Percentiles rank a stretch among this genome's conserved stretches.
These are phyloP conservation scores for Pleoardoris graminearum DNA, from an alignment of 2,329 filamentous ascomycete species.

Conservation along the genomic window DNA sequence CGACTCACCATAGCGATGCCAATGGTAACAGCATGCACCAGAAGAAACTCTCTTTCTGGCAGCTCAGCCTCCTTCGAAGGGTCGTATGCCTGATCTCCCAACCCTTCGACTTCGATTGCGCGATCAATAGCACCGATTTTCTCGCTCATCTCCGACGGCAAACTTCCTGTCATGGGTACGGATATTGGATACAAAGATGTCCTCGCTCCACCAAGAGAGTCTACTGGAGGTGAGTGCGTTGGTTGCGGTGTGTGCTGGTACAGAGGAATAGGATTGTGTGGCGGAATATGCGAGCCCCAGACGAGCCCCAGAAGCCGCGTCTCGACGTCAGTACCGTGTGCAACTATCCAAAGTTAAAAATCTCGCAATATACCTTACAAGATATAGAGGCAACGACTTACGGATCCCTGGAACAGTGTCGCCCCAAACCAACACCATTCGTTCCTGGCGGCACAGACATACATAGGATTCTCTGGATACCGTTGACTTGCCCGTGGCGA, in stretches of 20 bases:
- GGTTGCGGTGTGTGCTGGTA: conserved; percentile 14
- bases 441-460: conserved; percentile 74
- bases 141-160: conserved; percentile 27
- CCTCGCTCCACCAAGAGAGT: conserved; percentile 16
- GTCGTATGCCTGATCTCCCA: conserved; percentile 30
- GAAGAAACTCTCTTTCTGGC: conserved; percentile 27
- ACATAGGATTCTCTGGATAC: conserved; percentile 76
- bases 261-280: conserved; percentile 12
- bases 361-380: too few species aligned
- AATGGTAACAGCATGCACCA: conserved; percentile 29
- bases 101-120: conserved; percentile 29
- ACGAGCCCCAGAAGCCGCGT: conserved; percentile 58
- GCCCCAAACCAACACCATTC: conserved; percentile 76
- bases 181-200: conserved; percentile 28
- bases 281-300: conserved; percentile 29
- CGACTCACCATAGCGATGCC: conserved; percentile 27
- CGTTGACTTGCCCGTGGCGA: conserved; percentile 37
- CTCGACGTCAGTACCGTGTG: conserved; percentile 72
- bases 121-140: conserved; percentile 32
- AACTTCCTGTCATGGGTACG: conserved; percentile 16
- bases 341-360: conserved; percentile 42
- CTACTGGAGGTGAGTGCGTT: conserved; percentile 15
- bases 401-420: conserved; percentile 71
- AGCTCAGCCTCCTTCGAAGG: conserved; percentile 28
- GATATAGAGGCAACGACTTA: not conserved